Conservation (phyloP, 2,329 filamentous ascomycete genomes). For the Hymenoscyphus fraxineus region DNA sequence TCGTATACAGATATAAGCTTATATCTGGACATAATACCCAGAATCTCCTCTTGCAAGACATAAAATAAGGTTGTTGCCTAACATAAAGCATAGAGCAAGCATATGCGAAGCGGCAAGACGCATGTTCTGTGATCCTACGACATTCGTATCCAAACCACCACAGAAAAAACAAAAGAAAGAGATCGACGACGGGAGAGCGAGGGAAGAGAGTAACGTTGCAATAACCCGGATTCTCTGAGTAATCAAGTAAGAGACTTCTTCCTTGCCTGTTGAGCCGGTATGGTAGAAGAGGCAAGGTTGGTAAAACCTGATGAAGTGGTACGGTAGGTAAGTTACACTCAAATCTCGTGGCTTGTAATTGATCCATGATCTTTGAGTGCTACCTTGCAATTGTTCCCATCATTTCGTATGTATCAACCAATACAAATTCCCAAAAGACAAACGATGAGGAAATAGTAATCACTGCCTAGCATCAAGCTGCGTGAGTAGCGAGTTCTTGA, state of each 20-base stretch:
- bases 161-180: neutral
- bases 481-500: neutral
- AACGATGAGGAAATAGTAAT: neutral
- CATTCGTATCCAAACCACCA: neutral
- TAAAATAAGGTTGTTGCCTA: neutral
- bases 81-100: neutral
- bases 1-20: slow-evolving; percentile 3
- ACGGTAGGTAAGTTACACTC: neutral
- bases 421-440: neutral
- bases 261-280: neutral
- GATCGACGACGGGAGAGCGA: neutral
- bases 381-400: neutral
- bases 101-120: neutral
- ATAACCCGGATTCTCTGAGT: neutral
- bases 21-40: neutral
- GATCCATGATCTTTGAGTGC: too few species aligned
- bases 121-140: neutral
- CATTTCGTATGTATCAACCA: neutral
- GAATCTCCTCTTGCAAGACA: neutral
- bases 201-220: neutral
- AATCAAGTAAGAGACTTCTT: neutral
- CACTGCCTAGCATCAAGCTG: neutral
- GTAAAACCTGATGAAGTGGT: neutral
- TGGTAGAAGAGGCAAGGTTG: neutral
- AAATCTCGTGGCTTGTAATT: neutral